Evolutionary conservation across 2,329 filamentous ascomycete species (phyloP).

Genomic region (Colletotrichum sublineola): DNA sequence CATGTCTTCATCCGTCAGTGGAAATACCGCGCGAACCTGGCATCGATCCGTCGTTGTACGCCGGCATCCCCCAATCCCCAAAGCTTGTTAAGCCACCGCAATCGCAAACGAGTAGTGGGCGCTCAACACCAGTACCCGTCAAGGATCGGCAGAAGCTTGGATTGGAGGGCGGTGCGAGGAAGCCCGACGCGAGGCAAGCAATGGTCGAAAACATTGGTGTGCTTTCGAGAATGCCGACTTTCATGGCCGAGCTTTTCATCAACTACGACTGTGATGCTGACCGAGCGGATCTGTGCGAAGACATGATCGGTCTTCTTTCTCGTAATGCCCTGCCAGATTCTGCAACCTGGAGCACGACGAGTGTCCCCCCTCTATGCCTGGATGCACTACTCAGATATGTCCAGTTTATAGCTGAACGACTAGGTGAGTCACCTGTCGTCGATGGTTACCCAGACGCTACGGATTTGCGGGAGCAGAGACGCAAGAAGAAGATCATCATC

Average conservation of each 20-base stretch:
- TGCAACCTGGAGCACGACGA: conserved; percentile 98
- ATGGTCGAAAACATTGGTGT: conserved; percentile 98
- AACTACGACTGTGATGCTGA: conserved; percentile 98
- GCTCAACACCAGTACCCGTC: conserved; percentile 89
- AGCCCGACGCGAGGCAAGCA: conserved; percentile 94
- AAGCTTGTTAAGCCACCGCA: conserved; percentile 84
- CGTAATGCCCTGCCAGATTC: conserved; percentile 97
- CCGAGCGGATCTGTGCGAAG: conserved; percentile 91
- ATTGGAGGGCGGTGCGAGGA: conserved; percentile 89
- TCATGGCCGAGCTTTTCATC: conserved; percentile 94
- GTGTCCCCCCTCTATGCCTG: conserved; percentile 93
- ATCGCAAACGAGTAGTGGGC: conserved; percentile 81
- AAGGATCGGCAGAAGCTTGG: conserved; percentile 94
- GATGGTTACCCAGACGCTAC: conserved; percentile 77
- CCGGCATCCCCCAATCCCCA: conserved; percentile 91
- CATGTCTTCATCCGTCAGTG: conserved; percentile 92
- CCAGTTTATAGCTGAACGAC: conserved; percentile 89
- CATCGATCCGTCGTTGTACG: conserved; percentile 92
- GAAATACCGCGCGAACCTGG: conserved; percentile 92
- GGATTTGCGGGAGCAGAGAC: conserved; percentile 77
- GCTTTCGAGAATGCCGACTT: conserved; percentile 90
- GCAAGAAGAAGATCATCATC: conserved; percentile 89
- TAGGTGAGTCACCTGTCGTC: conserved; percentile 76
- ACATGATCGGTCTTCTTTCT: conserved; percentile 92
- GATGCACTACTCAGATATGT: conserved; percentile 93